A percentile compares a stretch with the other conserved stretches of the same genome.
phyloP scores from a whole-genome alignment of 1,284 basidiomycete species.

The Sphagnurus paluster region DNA sequence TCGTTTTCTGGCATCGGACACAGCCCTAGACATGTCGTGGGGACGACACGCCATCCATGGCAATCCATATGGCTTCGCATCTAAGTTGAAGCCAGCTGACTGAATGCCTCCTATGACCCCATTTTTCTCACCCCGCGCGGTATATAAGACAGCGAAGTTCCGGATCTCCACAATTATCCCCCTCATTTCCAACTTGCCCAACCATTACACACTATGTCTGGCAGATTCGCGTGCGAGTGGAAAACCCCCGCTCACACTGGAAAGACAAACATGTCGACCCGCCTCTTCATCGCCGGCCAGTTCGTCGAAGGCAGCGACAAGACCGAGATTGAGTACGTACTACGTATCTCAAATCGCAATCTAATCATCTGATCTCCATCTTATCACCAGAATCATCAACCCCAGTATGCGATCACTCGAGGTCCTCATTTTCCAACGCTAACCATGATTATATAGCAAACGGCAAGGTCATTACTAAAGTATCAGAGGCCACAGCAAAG shows the following conservation, averaged over 20 bases:
- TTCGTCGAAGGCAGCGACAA: conserved; percentile 71
- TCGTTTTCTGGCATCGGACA: too few species aligned
- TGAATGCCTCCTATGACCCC: too few species aligned
- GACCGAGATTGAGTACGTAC: conserved; percentile 66
- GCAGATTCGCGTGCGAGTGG: conserved; percentile 59
- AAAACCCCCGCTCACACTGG: conserved; percentile 71
- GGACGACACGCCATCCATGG: too few species aligned
- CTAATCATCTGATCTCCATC: conserved; percentile 2
- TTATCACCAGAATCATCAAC: conserved; percentile 69
- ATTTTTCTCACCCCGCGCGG: too few species aligned
- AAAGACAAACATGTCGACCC: conserved; percentile 65
- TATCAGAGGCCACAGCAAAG: conserved; percentile 66
- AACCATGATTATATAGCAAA: conserved; percentile 58
- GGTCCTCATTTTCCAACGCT: neutral
- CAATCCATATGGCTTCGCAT: too few species aligned
- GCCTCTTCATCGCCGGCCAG: conserved; percentile 84
- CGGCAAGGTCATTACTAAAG: conserved; percentile 67
- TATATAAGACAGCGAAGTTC: too few species aligned
- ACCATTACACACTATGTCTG: conserved; percentile 46
- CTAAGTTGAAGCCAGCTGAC: too few species aligned
- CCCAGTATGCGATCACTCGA: conserved; percentile 43
- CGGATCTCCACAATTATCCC: too few species aligned
- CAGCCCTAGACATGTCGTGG: too few species aligned
- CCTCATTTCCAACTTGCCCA: too few species aligned
- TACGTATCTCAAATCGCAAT: neutral